Evolutionary conservation across 2,329 filamentous ascomycete species (phyloP).

Genomic region (Fusarium sterilihyphosum): DNA sequence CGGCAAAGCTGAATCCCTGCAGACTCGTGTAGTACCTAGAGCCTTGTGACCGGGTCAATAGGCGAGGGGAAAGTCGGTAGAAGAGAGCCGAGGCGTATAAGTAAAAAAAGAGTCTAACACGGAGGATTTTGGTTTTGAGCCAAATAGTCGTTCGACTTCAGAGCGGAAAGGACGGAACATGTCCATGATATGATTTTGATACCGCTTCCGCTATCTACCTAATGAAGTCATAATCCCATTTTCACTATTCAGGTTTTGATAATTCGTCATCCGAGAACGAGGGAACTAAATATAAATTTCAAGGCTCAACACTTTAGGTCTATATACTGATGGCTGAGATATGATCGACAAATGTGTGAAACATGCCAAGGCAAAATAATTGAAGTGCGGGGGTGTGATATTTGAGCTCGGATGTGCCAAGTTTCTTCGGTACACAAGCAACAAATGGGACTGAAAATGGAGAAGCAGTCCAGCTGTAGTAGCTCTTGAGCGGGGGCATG

Average conservation of each 20-base stretch:
- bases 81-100: background rate
- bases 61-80: background rate
- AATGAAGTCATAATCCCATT: background rate
- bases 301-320: background rate
- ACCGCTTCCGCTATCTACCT: background rate
- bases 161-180: background rate
- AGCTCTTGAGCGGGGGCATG: background rate
- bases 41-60: background rate
- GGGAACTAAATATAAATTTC: background rate
- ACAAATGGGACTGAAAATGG: background rate
- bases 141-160: background rate
- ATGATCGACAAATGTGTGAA: background rate
- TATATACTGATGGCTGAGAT: background rate
- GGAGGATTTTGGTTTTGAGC: background rate
- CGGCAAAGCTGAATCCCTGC: background rate
- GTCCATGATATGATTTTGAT: background rate
- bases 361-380: background rate
- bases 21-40: background rate
- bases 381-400: background rate
- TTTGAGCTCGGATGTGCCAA: background rate
- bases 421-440: conserved; percentile 1
- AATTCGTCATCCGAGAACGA: background rate
- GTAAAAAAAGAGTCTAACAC: background rate
- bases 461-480: background rate
- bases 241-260: background rate